phyloP scores from a whole-genome alignment of 495 filamentous ascomycete species.

The Neurospora sublineolata region DNA sequence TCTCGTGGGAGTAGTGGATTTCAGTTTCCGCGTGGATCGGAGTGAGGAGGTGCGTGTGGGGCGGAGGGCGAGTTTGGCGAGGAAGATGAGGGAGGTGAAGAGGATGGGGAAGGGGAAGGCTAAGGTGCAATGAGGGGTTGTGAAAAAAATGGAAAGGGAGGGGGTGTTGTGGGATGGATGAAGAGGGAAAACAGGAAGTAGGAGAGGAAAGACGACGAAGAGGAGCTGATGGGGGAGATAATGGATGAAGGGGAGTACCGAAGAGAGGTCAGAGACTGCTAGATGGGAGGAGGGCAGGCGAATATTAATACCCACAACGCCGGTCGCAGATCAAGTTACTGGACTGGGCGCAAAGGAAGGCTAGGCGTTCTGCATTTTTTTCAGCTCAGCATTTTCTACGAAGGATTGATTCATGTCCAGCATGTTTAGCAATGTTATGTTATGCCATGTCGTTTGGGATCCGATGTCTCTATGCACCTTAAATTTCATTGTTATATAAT shows the following conservation, averaged over 20 bases:
- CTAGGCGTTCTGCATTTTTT: neutral
- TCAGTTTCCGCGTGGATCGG: constrained; percentile 43
- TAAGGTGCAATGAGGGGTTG: neutral
- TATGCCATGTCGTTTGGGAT: neutral
- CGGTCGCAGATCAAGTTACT: neutral
- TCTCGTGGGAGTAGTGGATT: constrained; percentile 73
- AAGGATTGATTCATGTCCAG: neutral
- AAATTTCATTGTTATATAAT: too few species aligned
- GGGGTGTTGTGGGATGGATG: neutral
- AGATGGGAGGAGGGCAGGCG: too few species aligned
- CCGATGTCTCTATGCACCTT: too few species aligned
- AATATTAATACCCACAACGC: neutral
- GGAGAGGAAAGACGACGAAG: neutral
- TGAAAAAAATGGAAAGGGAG: neutral
- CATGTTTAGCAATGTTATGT: neutral
- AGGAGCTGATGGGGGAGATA: neutral
- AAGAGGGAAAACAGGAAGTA: neutral
- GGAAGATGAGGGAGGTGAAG: neutral
- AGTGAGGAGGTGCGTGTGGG: neutral
- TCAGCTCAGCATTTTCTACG: neutral
- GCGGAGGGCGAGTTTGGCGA: constrained; percentile 7
- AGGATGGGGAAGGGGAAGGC: constrained; percentile 3
- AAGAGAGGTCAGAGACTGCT: too few species aligned
- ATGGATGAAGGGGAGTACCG: neutral
- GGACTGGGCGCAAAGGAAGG: neutral